A percentile compares a stretch with the other conserved stretches of the same genome.
Evolutionary conservation across 2,329 filamentous ascomycete species (phyloP).

Genomic region (Coniochaeta pulveracea): DNA sequence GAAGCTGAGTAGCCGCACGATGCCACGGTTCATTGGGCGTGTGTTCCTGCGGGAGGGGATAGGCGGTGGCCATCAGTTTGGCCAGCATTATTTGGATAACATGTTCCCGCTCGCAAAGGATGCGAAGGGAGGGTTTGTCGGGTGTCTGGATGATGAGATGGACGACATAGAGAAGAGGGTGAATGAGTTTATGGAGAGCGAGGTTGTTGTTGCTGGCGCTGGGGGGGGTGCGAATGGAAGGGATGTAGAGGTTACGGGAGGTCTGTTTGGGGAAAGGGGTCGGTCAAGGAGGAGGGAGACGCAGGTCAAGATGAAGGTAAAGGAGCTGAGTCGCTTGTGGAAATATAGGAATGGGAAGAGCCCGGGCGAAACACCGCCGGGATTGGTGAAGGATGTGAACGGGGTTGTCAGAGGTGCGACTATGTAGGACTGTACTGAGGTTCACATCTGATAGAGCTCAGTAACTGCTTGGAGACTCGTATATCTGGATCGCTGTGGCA

Average conservation of each 20-base stretch:
- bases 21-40: slow-evolving; percentile 50
- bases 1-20: slow-evolving; percentile 25
- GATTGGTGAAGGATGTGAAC: background rate
- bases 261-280: slow-evolving; percentile 11
- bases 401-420: background rate
- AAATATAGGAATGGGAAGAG: slow-evolving; percentile 48
- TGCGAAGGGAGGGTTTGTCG: background rate
- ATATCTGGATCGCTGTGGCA: too few relatives aligned
- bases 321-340: slow-evolving; percentile 51
- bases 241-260: slow-evolving; percentile 13
- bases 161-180: slow-evolving; percentile 9
- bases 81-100: slow-evolving; percentile 49
- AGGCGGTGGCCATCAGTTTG: slow-evolving; percentile 45
- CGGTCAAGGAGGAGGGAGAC: slow-evolving; percentile 12
- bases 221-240: slow-evolving; percentile 27
- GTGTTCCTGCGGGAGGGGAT: slow-evolving; percentile 44
- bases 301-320: slow-evolving; percentile 34
- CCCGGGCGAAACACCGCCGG: slow-evolving; percentile 18
- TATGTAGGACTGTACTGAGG: background rate
- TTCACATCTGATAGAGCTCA: too few relatives aligned
- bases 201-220: slow-evolving; percentile 32
- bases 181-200: slow-evolving; percentile 51
- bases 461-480: too few relatives aligned
- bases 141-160: slow-evolving; percentile 14
- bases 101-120: slow-evolving; percentile 42